Percentiles rank a stretch among this genome's conserved stretches.
These are phyloP conservation scores for Leccinum incarnatum DNA, from an alignment of 768 basidiomycete species.

Conservation along the genomic window DNA sequence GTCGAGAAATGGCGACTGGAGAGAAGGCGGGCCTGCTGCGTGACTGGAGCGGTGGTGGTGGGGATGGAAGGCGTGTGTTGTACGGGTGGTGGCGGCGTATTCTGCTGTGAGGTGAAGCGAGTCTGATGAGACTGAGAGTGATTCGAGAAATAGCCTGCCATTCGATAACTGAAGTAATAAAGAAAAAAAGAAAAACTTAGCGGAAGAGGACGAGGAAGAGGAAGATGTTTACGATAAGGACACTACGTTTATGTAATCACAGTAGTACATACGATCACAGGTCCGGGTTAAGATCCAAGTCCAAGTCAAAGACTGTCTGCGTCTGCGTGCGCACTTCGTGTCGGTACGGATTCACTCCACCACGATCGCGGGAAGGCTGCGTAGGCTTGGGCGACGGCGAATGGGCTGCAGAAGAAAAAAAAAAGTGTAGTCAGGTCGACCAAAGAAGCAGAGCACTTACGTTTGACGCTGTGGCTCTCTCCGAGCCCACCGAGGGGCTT, in stretches of 20 bases:
- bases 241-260: slow-evolving; percentile 23
- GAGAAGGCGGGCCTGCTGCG: slow-evolving; percentile 42
- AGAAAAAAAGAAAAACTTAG: background rate
- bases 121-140: slow-evolving; percentile 63
- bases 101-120: slow-evolving; percentile 60
- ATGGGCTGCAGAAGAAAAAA: slow-evolving; percentile 43
- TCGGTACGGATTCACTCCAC: slow-evolving; percentile 66
- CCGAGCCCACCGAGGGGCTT: slow-evolving; percentile 75
- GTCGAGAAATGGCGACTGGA: slow-evolving; percentile 78
- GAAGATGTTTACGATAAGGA: slow-evolving; percentile 12
- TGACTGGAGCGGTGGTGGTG: background rate
- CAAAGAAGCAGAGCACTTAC: slow-evolving; percentile 39
- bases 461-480: slow-evolving; percentile 79
- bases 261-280: slow-evolving; percentile 37
- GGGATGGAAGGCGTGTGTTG: background rate
- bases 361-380: slow-evolving; percentile 44
- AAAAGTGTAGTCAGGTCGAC: slow-evolving; percentile 1
- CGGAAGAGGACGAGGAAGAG: background rate
- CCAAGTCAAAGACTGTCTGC: slow-evolving; percentile 70
- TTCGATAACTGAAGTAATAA: slow-evolving; percentile 35
- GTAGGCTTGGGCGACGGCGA: slow-evolving; percentile 57
- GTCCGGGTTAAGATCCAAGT: slow-evolving; percentile 84
- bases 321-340: slow-evolving; percentile 63
- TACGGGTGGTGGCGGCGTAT: background rate
- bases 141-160: slow-evolving; percentile 82